Evolutionary conservation across 257 asterid species (phyloP), one percentile per base, ranked within the genome.

Genomic region (Salvia splendens): DNA sequence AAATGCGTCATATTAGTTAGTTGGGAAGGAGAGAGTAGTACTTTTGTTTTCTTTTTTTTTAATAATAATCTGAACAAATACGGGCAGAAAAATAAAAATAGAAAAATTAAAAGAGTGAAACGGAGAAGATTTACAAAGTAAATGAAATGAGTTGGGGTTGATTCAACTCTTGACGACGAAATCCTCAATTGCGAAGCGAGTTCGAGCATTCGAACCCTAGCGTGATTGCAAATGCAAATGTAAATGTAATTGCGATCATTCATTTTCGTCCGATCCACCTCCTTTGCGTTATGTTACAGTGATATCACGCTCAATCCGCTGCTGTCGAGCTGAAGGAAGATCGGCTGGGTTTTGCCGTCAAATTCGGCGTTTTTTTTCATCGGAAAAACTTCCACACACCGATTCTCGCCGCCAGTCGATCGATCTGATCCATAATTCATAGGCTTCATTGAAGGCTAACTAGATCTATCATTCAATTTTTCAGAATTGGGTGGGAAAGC

Each of bases 391-490:
- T 42, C 67, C 53, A 11, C 4, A 53, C 24, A n/a, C 54, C 53
- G 40, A 11, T 17, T 41, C 9, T 10, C 36, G 67, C 67, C 24
- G 28, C n/a, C 10, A 11, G n/a, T n/a, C 45, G n/a, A 7, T 3
- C n/a, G 57, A 62, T 45, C 57, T 9, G 57, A 41, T 41, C 51
- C 51, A 11, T 36, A 3, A 30, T 15, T 28, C 12, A 24, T 24
- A 24, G 30, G 30, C 30, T 24, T 24, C 1, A 24, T 24, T 55
- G 79, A 62, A 63, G 72, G 72, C 55, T 15, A 15, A 68, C 46
- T 56, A 38, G 45, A 60, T 42, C 56, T 50, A 30, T 62, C 66
- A 30, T 61, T 64, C 71, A 40, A 42, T 62, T 51, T 67, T 17
- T 64, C 45, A 51, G 63, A 50, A 30, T 47, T 20, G 50, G 62